Evolutionary conservation across 2,329 filamentous ascomycete species (phyloP).

Genomic region (Xylaria polymorpha): DNA sequence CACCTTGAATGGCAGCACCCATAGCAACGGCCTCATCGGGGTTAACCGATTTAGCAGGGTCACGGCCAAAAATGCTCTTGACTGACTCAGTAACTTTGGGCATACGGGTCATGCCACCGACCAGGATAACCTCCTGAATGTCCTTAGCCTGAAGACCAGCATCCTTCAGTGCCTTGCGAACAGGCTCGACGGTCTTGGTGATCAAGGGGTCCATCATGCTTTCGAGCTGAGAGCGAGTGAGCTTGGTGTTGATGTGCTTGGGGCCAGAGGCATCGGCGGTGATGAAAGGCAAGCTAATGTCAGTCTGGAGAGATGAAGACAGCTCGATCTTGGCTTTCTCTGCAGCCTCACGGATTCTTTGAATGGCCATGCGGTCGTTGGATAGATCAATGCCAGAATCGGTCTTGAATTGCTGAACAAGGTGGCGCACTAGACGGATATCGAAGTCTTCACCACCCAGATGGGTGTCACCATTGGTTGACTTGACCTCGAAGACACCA

Average conservation of each 20-base stretch:
- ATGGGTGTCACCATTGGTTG: constrained; percentile 98
- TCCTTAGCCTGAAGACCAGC: constrained; percentile 91
- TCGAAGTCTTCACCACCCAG: constrained; percentile 99
- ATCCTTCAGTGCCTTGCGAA: constrained; percentile 97
- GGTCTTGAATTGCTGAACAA: constrained; percentile 97
- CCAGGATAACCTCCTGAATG: constrained; percentile 96
- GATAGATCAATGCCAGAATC: constrained; percentile 92
- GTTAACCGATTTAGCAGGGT: constrained; percentile 98
- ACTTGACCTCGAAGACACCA: constrained; percentile 99
- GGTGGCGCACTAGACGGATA: constrained; percentile 91
- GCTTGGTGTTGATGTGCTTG: constrained; percentile 98
- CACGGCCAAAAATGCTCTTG: constrained; percentile 95
- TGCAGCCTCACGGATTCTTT: constrained; percentile 97
- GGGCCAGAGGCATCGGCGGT: constrained; percentile 94
- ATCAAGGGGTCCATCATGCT: constrained; percentile 91
- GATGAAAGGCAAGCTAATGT: constrained; percentile 99
- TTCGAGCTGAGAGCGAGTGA: constrained; percentile 93
- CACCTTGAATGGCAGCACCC: constrained; percentile 96
- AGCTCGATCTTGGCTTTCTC: constrained; percentile 99
- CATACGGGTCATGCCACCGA: constrained; percentile 99
- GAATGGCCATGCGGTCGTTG: constrained; percentile 95
- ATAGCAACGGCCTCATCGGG: constrained; percentile 98
- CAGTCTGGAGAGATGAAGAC: constrained; percentile 92
- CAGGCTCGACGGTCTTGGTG: constrained; percentile 85
- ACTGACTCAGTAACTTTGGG: constrained; percentile 97